These are phyloP conservation scores for Anacardium occidentale DNA, from an alignment of 345 rosid species.

Conservation along the genomic window DNA sequence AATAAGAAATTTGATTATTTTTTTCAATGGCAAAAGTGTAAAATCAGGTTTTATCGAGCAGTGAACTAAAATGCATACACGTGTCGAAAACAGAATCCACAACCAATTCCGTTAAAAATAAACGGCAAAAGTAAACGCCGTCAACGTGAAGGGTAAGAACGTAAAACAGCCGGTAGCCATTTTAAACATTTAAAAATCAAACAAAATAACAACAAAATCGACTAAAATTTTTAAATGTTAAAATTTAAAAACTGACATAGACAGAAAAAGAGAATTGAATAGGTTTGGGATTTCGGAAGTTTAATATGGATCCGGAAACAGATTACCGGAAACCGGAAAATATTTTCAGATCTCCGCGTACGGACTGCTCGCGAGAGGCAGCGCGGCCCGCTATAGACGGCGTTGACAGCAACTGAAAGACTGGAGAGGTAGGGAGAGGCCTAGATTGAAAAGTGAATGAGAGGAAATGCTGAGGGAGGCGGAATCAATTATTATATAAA, in stretches of 20 bases:
- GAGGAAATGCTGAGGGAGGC: background rate
- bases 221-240: background rate
- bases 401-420: background rate
- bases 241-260: background rate
- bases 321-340: background rate
- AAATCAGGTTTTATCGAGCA: slow-evolving; percentile 5
- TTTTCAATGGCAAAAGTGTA: slow-evolving; percentile 20
- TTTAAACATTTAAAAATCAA: background rate
- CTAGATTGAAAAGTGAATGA: background rate
- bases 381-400: slow-evolving; percentile 15
- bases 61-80: slow-evolving; percentile 22
- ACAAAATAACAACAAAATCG: background rate
- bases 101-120: background rate
- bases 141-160: slow-evolving; percentile 4
- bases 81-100: too few relatives aligned
- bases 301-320: slow-evolving; percentile 14
- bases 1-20: background rate
- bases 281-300: slow-evolving; percentile 1
- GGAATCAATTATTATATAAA: background rate
- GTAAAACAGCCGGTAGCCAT: background rate
- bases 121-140: background rate
- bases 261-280: background rate
- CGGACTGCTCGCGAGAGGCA: background rate
- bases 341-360: slow-evolving; percentile 10
- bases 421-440: background rate